A percentile compares a stretch with the other conserved stretches of the same genome.
phyloP scores from a whole-genome alignment of 306 rosid species.

The Begonia loranthoides region DNA sequence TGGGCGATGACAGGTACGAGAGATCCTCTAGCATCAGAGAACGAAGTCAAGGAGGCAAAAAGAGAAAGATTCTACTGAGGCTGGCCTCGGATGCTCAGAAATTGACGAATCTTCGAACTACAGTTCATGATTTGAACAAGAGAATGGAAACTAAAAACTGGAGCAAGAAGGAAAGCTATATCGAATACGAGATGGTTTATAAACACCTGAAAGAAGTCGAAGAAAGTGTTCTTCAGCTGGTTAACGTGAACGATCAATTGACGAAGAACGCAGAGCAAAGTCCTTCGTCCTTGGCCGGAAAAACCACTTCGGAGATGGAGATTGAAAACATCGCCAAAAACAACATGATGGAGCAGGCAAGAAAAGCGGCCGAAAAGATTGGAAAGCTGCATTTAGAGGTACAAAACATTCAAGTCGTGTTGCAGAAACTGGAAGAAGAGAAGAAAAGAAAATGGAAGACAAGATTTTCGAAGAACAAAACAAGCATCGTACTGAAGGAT shows the following conservation, averaged over 20 bases:
- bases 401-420: conserved; percentile 59
- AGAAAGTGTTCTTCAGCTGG: conserved; percentile 49
- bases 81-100: conserved; percentile 64
- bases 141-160: conserved; percentile 45
- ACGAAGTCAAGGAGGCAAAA: conserved; percentile 36
- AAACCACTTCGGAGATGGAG: conserved; percentile 31
- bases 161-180: conserved; percentile 27
- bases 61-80: conserved; percentile 60
- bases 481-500: conserved; percentile 60
- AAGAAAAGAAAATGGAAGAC: conserved; percentile 38
- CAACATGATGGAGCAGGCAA: conserved; percentile 52
- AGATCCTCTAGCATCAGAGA: conserved; percentile 29
- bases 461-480: conserved; percentile 49
- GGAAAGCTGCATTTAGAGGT: conserved; percentile 78
- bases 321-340: conserved; percentile 27
- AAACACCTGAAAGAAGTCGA: conserved; percentile 69
- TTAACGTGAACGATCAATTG: conserved; percentile 41
- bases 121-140: conserved; percentile 45
- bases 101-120: conserved; percentile 35
- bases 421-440: conserved; percentile 61
- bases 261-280: conserved; percentile 41
- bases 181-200: conserved; percentile 49
- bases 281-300: conserved; percentile 25
- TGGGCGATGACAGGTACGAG: conserved; percentile 63
- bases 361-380: conserved; percentile 58